A percentile compares a stretch with the other conserved stretches of the same genome.
Evolutionary conservation across 106 monocot genomes (phyloP).

Genomic region (Vanilla planifolia): DNA sequence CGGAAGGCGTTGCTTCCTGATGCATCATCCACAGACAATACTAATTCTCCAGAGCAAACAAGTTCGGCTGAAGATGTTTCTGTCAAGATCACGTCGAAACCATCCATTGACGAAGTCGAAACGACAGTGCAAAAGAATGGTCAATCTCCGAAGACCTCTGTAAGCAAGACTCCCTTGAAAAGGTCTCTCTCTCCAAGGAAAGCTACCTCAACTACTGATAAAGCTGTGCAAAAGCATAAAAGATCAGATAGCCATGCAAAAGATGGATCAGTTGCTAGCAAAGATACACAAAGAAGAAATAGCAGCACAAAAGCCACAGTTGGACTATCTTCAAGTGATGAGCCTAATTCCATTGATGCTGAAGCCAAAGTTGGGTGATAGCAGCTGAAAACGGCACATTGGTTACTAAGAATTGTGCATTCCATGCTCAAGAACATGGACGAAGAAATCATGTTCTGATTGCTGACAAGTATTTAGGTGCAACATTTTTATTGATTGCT

Average conservation of each 20-base stretch:
- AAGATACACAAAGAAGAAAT: conserved; percentile 25
- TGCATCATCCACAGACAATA: conserved; percentile 22
- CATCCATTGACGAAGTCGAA: conserved; percentile 12
- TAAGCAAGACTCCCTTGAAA: conserved; percentile 8
- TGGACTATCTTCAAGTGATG: conserved; percentile 14
- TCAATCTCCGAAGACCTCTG: conserved; percentile 6
- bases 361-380: conserved; percentile 17
- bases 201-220: conserved; percentile 16
- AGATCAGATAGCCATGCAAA: conserved; percentile 13
- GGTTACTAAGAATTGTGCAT: not conserved
- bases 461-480: no score
- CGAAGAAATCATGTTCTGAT: not conserved
- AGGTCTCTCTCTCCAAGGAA: conserved; percentile 17
- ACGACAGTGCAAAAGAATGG: not conserved
- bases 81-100: conserved; percentile 18
- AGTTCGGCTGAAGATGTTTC: conserved; percentile 16
- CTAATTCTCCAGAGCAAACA: conserved; percentile 18
- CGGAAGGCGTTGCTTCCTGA: conserved; percentile 75
- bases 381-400: no score
- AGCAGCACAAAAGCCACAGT: conserved; percentile 8
- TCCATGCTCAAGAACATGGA: not conserved
- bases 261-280: conserved; percentile 20
- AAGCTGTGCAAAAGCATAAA: conserved; percentile 23
- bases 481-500: no score
- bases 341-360: conserved; percentile 16